Evolutionary conservation across 192 early-diverging fungal species (phyloP), one percentile per base, ranked within the genome.

Genomic region (Mortierella antarctica): DNA sequence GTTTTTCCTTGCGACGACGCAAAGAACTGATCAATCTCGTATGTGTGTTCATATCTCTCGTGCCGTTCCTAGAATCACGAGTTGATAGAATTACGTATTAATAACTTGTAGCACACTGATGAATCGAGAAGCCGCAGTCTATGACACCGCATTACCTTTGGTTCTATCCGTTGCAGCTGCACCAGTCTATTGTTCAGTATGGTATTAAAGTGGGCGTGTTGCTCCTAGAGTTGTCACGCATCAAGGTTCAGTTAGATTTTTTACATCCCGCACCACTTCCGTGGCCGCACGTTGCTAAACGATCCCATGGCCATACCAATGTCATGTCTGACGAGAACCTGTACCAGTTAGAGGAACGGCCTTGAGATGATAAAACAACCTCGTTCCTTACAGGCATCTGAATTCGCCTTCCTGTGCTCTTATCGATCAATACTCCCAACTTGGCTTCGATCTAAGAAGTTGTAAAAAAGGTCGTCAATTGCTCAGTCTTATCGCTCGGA

Each of bases 291-390:
- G n/a, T 21, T 14, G 3, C 13, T 42, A 39, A 15, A 42, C 12
- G 41, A 31, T 50, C 14, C 12, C 0, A 17, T 52, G 56, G 42
- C 9, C 56, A 54, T 82, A 84, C 83, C 76, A 91, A 60, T 4
- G 92, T 92, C 96, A 98, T 98, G 78, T 96, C 87, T 4, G 94
- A 95, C 62, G 92, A 87, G 71, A 98, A 98, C 11, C 90, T 86
- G 48, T 83, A 84, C 53, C 71, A 62, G 12, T 59, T 41, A 17
- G 50, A 41, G 40, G 70, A 74, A 68, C 82, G 82, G 0, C 68
- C 52, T 13, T 72, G 57, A 40, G 51, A n/a, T 9, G 47, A 31
- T 13, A 75, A 51, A 8, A 48, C 67, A 46, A 79, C 88, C 87
- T 92, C 61, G 90, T 88, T 86, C 92, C 92, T 62, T 86, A 95